A percentile compares a stretch with the other conserved stretches of the same genome.
phyloP scores from a whole-genome alignment of 306 rosid species.

The Hippophae gyantsensis region DNA sequence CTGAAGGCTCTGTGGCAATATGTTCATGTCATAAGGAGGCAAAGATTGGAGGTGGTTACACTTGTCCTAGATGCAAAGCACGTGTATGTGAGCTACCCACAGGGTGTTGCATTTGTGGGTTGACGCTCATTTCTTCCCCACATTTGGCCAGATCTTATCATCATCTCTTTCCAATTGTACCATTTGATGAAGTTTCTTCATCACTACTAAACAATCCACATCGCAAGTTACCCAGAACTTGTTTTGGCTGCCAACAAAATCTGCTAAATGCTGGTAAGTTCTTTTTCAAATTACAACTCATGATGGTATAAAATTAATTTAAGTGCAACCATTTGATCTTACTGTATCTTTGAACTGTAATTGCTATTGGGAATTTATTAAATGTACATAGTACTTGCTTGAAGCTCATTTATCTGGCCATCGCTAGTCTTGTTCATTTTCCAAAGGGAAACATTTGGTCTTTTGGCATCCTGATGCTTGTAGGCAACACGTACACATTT shows the following conservation, averaged over 20 bases:
- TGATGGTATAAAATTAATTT: too few relatives aligned
- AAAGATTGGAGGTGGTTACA: slow-evolving; percentile 80
- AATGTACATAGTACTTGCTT: too few relatives aligned
- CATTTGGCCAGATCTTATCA: slow-evolving; percentile 98
- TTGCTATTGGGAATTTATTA: too few relatives aligned
- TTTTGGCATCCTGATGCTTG: background rate
- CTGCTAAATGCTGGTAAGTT: slow-evolving; percentile 54
- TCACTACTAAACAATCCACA: slow-evolving; percentile 36
- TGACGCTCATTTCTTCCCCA: slow-evolving; percentile 92
- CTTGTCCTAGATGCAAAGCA: slow-evolving; percentile 92
- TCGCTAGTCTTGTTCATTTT: too few relatives aligned
- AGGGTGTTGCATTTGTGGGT: slow-evolving; percentile 82
- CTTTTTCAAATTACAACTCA: background rate
- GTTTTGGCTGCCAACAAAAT: slow-evolving; percentile 90
- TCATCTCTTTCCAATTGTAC: slow-evolving; percentile 89
- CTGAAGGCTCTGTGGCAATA: slow-evolving; percentile 80
- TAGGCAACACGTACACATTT: background rate
- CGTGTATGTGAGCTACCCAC: slow-evolving; percentile 97
- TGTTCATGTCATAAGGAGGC: slow-evolving; percentile 91
- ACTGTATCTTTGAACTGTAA: too few relatives aligned
- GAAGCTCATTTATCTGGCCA: too few relatives aligned
- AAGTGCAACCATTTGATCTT: too few relatives aligned
- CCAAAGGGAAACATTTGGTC: background rate
- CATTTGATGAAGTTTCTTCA: slow-evolving; percentile 67
- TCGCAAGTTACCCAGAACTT: slow-evolving; percentile 36